Percentiles rank a stretch among this genome's conserved stretches.
These are phyloP conservation scores for Xenosphaeropsis pyriputrescens DNA, from an alignment of 2,329 filamentous ascomycete species.

Conservation along the genomic window DNA sequence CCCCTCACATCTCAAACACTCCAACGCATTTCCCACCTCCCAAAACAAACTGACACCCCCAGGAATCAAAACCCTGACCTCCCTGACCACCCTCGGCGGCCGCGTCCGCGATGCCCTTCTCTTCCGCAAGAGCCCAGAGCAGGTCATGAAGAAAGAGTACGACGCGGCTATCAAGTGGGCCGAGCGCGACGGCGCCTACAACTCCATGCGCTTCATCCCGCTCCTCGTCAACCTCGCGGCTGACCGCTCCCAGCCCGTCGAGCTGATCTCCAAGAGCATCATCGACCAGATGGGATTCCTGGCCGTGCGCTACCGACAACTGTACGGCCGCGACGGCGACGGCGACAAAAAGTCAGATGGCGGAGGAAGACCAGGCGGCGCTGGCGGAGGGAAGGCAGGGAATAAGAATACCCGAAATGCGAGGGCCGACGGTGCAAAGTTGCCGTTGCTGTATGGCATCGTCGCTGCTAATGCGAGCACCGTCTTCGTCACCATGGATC, in stretches of 20 bases:
- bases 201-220: constrained; percentile 14
- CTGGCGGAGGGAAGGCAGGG: too few species aligned
- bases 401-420: too few species aligned
- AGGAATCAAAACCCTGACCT: constrained; percentile 14
- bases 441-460: constrained; percentile 18
- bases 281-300: constrained; percentile 14
- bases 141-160: constrained; percentile 14
- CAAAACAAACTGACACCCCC: background rate
- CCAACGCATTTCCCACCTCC: background rate
- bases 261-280: constrained; percentile 7
- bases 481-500: constrained; percentile 17
- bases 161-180: constrained; percentile 18
- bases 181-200: constrained; percentile 17
- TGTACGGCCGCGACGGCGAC: too few species aligned
- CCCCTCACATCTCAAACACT: too few species aligned
- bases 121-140: constrained; percentile 7
- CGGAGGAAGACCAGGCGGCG: too few species aligned
- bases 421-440: too few species aligned
- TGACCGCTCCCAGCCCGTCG: too few species aligned
- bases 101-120: constrained; percentile 10
- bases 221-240: constrained; percentile 5
- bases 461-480: constrained; percentile 12
- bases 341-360: too few species aligned
- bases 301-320: constrained; percentile 2
- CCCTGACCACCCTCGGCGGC: constrained; percentile 13